phyloP scores from a whole-genome alignment of 371 early-diverging fungal species.

The Mortierella sp. region DNA sequence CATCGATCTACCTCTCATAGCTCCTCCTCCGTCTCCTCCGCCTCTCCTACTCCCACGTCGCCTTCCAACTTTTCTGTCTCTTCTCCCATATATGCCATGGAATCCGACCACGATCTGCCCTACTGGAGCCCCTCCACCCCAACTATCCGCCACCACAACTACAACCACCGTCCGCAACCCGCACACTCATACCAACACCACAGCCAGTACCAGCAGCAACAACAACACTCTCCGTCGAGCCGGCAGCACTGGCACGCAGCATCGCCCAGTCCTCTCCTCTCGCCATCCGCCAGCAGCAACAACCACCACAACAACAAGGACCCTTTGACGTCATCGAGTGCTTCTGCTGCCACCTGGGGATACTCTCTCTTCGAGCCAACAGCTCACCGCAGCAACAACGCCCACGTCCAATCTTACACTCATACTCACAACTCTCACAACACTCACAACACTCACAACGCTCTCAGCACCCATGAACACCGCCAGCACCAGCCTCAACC shows the following conservation, averaged over 20 bases:
- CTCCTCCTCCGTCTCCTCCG: background rate
- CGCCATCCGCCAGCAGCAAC: constrained; percentile 18
- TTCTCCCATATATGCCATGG: constrained; percentile 18
- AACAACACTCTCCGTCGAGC: background rate
- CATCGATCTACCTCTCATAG: constrained; percentile 14
- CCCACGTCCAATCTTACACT: too few species aligned
- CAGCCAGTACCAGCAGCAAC: background rate
- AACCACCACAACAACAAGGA: background rate
- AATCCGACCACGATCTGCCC: constrained; percentile 19
- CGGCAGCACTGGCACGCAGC: background rate
- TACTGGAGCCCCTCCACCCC: constrained; percentile 48
- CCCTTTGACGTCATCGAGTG: background rate
- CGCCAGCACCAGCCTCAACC: constrained; percentile 7
- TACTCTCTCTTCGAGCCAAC: constrained; percentile 38
- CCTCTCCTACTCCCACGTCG: constrained; percentile 24
- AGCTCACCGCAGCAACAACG: background rate
- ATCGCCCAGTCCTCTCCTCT: constrained; percentile 24
- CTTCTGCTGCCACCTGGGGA: constrained; percentile 24
- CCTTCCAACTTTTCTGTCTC: constrained; percentile 28
- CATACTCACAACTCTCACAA: too few species aligned
- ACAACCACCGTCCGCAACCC: background rate
- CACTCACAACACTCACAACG: background rate
- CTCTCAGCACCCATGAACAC: background rate
- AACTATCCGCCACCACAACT: constrained; percentile 18
- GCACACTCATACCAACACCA: background rate